Conservation (phyloP, 306 rosid genomes). For the Vigna trinervia region DNA sequence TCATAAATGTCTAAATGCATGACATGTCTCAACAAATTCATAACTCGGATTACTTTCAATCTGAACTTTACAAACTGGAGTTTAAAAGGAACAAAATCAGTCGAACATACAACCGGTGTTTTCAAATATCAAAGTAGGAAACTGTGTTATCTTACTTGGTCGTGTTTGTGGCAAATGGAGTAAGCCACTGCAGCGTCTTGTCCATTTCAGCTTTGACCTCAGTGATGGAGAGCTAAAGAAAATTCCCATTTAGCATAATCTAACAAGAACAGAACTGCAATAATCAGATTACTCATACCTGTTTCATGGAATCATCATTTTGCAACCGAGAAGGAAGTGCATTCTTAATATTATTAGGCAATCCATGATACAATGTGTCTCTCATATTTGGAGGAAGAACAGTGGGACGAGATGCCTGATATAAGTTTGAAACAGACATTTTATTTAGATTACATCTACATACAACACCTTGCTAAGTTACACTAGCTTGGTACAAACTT, state of each 20-base stretch:
- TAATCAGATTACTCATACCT: constrained; percentile 53
- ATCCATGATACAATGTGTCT: constrained; percentile 77
- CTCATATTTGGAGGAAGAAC: constrained; percentile 77
- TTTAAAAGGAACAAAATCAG: not conserved
- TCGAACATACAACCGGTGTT: not conserved
- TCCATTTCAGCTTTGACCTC: constrained; percentile 79
- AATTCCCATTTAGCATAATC: constrained; percentile 39
- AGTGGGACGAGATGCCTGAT: constrained; percentile 80
- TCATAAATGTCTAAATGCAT: too few species aligned
- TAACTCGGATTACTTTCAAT: too few species aligned
- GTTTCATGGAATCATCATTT: constrained; percentile 52
- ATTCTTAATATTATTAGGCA: constrained; percentile 71
- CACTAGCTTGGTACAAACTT: constrained; percentile 45
- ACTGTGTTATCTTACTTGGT: constrained; percentile 61
- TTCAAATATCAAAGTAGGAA: constrained; percentile 6
- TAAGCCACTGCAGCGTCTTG: constrained; percentile 78
- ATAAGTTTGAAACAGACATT: constrained; percentile 17
- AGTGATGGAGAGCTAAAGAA: constrained; percentile 63
- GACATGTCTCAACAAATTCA: too few species aligned
- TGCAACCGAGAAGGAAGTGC: constrained; percentile 69
- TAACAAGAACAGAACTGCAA: constrained; percentile 21
- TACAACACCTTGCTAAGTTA: constrained; percentile 16
- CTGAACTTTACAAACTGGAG: too few species aligned
- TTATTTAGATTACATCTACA: not conserved
- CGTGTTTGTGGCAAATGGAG: constrained; percentile 82